Conservation (phyloP, 352 stramenopile genomes). For the Pythium chondricola region DNA sequence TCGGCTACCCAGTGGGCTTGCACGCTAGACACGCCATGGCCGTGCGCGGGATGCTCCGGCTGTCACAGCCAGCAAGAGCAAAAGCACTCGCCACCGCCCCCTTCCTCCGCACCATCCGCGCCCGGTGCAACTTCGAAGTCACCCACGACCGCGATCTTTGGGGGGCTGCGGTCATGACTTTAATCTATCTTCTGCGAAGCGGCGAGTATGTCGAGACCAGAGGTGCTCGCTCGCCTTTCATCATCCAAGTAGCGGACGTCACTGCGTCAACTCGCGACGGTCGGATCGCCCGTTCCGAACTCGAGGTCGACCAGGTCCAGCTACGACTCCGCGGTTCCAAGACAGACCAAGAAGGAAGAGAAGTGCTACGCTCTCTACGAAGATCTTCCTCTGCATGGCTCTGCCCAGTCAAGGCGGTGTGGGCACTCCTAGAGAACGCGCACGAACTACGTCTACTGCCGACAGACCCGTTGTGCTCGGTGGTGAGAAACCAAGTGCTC, state of each 20-base stretch:
- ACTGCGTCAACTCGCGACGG: too few relatives aligned
- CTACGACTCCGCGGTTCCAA: conserved; percentile 16
- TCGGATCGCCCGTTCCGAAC: conserved; percentile 1
- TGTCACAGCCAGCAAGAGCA: not conserved
- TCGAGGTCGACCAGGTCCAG: conserved; percentile 10
- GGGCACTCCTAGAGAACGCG: not conserved
- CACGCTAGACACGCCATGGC: conserved; percentile 14
- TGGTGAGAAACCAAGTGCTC: not conserved
- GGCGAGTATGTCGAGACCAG: conserved; percentile 10
- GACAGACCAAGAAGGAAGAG: conserved; percentile 10
- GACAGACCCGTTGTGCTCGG: not conserved
- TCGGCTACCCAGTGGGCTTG: conserved; percentile 11
- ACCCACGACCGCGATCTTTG: conserved; percentile 21
- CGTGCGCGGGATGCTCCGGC: conserved; percentile 10
- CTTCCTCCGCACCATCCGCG: conserved; percentile 11
- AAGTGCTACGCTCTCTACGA: not conserved
- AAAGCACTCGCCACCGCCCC: conserved; percentile 14
- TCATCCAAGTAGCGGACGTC: too few relatives aligned
- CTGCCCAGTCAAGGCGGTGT: not conserved
- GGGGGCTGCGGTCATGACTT: conserved; percentile 22
- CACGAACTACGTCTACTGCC: not conserved
- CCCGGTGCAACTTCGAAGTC: conserved; percentile 12
- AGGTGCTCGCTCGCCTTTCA: too few relatives aligned
- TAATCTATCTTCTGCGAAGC: conserved; percentile 15
- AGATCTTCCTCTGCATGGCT: not conserved